These are phyloP conservation scores for Schoenoplectus tabernaemontani DNA, from an alignment of 202 grass and related monocot species.

Conservation along the genomic window DNA sequence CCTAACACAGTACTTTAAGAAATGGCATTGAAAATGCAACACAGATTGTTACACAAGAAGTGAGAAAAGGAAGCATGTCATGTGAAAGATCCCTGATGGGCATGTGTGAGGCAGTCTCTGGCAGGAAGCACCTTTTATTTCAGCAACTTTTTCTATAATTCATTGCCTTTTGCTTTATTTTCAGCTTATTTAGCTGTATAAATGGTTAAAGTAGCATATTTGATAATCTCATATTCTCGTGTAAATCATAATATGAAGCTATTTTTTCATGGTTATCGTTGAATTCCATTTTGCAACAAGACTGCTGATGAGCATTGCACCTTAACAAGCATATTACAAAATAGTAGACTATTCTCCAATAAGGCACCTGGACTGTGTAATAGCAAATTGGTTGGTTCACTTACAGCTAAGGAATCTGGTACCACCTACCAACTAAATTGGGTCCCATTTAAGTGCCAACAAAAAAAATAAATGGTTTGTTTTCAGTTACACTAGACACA, in stretches of 20 bases:
- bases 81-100: background rate
- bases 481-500: slow-evolving; percentile 18
- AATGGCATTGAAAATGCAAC: background rate
- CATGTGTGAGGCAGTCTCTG: background rate
- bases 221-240: background rate
- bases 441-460: slow-evolving; percentile 18
- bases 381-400: background rate
- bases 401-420: slow-evolving; percentile 23
- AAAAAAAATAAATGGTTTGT: slow-evolving; percentile 9
- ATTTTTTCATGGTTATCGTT: background rate
- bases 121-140: background rate
- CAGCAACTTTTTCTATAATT: background rate
- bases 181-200: background rate
- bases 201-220: background rate
- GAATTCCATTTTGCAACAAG: background rate
- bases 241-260: background rate
- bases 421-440: slow-evolving; percentile 24
- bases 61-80: slow-evolving; percentile 1
- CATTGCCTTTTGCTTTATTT: background rate
- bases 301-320: background rate
- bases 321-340: background rate
- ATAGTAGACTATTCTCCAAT: background rate
- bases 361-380: slow-evolving; percentile 13
- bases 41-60: background rate
- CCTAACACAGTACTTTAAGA: background rate